A percentile compares a stretch with the other conserved stretches of the same genome.
Conservation (phyloP, 441 rosid genomes). For the Viola pubescens region DNA sequence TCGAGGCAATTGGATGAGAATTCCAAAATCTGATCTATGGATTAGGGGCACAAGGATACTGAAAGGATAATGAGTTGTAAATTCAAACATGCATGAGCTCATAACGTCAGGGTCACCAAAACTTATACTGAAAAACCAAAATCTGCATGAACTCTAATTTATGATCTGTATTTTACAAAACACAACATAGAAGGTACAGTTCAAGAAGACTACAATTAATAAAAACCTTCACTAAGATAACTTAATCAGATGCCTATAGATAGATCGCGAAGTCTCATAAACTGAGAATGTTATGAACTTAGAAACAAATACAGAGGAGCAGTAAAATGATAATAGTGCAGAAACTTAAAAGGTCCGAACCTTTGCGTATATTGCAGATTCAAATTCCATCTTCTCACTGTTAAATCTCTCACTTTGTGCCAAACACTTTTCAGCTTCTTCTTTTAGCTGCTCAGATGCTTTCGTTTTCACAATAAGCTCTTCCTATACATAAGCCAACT, state of each 20-base stretch:
- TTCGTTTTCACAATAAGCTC: conserved; percentile 65
- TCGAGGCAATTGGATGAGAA: neutral
- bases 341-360: conserved; percentile 21
- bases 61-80: too few species aligned
- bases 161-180: too few species aligned
- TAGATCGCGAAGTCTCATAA: neutral
- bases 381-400: conserved; percentile 58
- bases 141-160: neutral
- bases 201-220: neutral
- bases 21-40: neutral
- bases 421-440: conserved; percentile 77
- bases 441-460: conserved; percentile 52
- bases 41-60: too few species aligned
- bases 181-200: neutral
- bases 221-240: neutral
- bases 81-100: neutral
- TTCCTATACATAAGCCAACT: conserved; percentile 33
- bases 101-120: neutral
- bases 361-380: conserved; percentile 68
- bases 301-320: neutral
- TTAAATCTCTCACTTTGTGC: conserved; percentile 53
- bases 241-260: neutral
- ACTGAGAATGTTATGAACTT: neutral
- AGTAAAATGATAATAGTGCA: neutral
- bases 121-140: neutral